These are phyloP conservation scores for Seiridium unicorne DNA, from an alignment of 2,329 filamentous ascomycete species.

Conservation along the genomic window DNA sequence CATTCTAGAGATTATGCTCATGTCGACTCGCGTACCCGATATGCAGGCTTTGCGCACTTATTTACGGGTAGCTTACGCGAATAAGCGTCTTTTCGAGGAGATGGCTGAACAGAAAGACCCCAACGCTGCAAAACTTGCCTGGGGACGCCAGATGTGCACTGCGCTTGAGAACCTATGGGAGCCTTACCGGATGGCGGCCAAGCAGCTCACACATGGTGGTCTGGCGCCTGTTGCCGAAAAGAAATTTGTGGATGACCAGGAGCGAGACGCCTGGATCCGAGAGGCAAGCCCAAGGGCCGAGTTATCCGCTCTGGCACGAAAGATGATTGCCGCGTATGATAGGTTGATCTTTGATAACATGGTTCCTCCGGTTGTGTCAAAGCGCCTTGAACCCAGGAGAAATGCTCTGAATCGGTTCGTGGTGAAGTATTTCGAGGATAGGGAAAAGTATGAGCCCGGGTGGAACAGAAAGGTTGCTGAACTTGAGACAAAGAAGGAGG, in stretches of 20 bases:
- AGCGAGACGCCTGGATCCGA: slow-evolving; percentile 11
- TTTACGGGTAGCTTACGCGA: slow-evolving; percentile 53
- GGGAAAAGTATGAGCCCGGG: slow-evolving; percentile 13
- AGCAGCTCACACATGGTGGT: slow-evolving; percentile 13
- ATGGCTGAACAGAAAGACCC: slow-evolving; percentile 26
- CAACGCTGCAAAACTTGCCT: slow-evolving; percentile 37
- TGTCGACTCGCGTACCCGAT: slow-evolving; percentile 44
- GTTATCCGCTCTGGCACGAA: slow-evolving; percentile 25
- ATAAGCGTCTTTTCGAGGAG: slow-evolving; percentile 36
- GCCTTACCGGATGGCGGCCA: slow-evolving; percentile 36
- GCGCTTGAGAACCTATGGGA: slow-evolving; percentile 52
- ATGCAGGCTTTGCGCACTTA: slow-evolving; percentile 51
- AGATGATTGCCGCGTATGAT: slow-evolving; percentile 26
- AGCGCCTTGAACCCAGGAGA: slow-evolving; percentile 15
- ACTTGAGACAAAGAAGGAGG: background rate
- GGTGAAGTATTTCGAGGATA: slow-evolving; percentile 19
- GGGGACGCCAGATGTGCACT: slow-evolving; percentile 47
- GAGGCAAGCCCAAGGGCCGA: slow-evolving; percentile 10
- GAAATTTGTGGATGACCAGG: background rate
- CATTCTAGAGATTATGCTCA: slow-evolving; percentile 64
- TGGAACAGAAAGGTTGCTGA: slow-evolving; percentile 9
- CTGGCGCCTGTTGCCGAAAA: background rate
- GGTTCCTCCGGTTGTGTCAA: slow-evolving; percentile 11
- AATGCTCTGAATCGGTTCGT: slow-evolving; percentile 23
- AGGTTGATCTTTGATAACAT: slow-evolving; percentile 17